Percentiles rank a stretch among this genome's conserved stretches.
phyloP scores from a whole-genome alignment of 441 rosid genomes.

The Dalechampia spathulata region DNA sequence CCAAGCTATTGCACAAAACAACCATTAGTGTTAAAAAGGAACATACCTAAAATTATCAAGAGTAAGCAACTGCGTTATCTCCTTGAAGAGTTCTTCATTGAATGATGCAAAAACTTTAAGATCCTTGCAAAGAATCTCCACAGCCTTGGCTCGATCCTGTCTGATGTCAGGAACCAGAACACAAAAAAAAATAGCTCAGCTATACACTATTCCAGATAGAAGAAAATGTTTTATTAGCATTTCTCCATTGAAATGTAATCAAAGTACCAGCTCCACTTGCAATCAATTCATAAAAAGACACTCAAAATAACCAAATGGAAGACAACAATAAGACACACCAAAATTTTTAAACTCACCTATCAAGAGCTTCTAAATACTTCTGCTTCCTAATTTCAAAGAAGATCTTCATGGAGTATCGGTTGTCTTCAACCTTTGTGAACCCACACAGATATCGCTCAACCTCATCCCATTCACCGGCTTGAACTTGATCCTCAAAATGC shows the following conservation, averaged over 20 bases:
- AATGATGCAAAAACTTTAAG: conserved; percentile 43
- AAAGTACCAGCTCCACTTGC: not conserved
- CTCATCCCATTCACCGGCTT: conserved; percentile 80
- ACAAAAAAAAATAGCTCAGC: not conserved
- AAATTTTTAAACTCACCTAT: conserved; percentile 37
- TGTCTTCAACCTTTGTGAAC: conserved; percentile 82
- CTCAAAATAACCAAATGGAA: conserved; percentile 1
- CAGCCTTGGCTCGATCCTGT: conserved; percentile 46
- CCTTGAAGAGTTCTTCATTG: conserved; percentile 57
- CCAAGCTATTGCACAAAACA: not conserved
- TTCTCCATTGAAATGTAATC: not conserved
- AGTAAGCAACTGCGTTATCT: conserved; percentile 43
- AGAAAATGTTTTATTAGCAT: not conserved
- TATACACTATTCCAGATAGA: not conserved
- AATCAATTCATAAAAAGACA: not conserved
- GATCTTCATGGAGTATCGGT: conserved; percentile 80
- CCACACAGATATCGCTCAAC: conserved; percentile 83
- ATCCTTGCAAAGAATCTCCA: conserved; percentile 45
- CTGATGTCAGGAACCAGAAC: conserved; percentile 22
- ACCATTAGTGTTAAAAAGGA: not conserved
- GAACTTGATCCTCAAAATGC: conserved; percentile 67
- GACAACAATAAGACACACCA: too few relatives aligned
- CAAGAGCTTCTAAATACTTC: conserved; percentile 84
- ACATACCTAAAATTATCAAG: conserved; percentile 45
- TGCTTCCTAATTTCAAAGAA: conserved; percentile 88